Conservation (phyloP, 768 basidiomycete genomes). For the Podaxis carcinomalis region DNA sequence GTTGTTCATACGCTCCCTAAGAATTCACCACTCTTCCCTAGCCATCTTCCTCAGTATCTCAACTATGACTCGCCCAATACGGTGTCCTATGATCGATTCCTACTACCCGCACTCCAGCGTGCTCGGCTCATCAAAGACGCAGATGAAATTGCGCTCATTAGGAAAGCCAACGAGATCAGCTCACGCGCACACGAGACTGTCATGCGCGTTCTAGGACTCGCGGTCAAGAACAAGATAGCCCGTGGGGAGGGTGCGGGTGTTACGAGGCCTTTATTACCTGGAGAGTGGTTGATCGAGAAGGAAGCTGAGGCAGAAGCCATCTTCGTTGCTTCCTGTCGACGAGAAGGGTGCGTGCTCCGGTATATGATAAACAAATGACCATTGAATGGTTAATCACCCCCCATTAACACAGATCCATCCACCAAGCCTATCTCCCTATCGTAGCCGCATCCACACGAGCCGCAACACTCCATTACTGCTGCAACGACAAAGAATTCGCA, state of each 20-base stretch:
- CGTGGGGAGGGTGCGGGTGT: conserved; percentile 40
- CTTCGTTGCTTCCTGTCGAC: conserved; percentile 85
- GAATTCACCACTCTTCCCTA: conserved; percentile 48
- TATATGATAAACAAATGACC: no score
- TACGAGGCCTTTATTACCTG: conserved; percentile 54
- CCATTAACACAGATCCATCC: conserved; percentile 57
- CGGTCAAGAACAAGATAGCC: conserved; percentile 54
- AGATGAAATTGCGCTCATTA: conserved; percentile 71
- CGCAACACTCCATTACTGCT: conserved; percentile 91
- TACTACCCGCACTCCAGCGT: conserved; percentile 74
- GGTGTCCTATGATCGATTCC: conserved; percentile 50
- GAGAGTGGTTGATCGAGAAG: conserved; percentile 86
- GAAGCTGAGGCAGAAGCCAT: conserved; percentile 94
- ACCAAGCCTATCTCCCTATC: conserved; percentile 91
- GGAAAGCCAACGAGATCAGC: conserved; percentile 80
- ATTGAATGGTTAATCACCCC: neutral
- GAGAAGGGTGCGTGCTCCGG: conserved; percentile 67
- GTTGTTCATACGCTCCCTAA: conserved; percentile 64
- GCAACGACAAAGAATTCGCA: conserved; percentile 83
- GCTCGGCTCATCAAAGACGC: conserved; percentile 77
- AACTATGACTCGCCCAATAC: conserved; percentile 29
- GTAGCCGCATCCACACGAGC: conserved; percentile 85
- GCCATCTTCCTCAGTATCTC: conserved; percentile 38
- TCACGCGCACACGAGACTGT: conserved; percentile 87
- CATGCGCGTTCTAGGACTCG: conserved; percentile 84